These are phyloP conservation scores for Colletotrichum caudatum DNA, from an alignment of 2,329 filamentous ascomycete species.

Conservation along the genomic window DNA sequence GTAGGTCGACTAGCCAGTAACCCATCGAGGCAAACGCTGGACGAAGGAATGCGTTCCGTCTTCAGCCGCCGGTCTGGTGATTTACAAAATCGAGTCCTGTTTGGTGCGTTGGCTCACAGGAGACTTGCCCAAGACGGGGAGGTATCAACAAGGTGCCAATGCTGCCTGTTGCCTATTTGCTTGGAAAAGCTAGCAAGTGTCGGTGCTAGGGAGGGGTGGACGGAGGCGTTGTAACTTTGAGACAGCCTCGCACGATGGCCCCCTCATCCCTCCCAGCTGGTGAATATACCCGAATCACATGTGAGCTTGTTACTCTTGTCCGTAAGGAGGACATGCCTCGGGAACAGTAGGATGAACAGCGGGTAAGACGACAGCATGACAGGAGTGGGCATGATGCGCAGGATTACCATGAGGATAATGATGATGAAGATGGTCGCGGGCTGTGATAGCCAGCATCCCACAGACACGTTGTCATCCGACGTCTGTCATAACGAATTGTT, in stretches of 20 bases:
- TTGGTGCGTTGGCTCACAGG: conserved; percentile 24
- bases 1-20: neutral
- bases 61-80: neutral
- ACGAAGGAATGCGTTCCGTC: conserved; percentile 4
- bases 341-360: neutral
- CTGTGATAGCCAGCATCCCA: conserved; percentile 11
- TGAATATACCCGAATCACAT: conserved; percentile 26
- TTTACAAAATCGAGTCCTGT: neutral
- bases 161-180: conserved; percentile 4
- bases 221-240: conserved; percentile 4
- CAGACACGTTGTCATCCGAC: neutral
- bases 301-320: conserved; percentile 7
- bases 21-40: neutral
- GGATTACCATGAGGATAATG: conserved; percentile 13
- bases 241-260: neutral
- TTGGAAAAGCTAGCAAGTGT: neutral
- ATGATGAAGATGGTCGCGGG: neutral
- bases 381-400: conserved; percentile 1
- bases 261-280: neutral
- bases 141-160: conserved; percentile 28
- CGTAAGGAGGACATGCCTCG: conserved; percentile 4
- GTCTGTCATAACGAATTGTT: neutral
- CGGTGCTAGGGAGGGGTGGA: conserved; percentile 23
- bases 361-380: conserved; percentile 1
- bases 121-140: conserved; percentile 23